Base-by-base conservation (phyloP, 768 basidiomycete genomes). In the Collybia nuda region DNA sequence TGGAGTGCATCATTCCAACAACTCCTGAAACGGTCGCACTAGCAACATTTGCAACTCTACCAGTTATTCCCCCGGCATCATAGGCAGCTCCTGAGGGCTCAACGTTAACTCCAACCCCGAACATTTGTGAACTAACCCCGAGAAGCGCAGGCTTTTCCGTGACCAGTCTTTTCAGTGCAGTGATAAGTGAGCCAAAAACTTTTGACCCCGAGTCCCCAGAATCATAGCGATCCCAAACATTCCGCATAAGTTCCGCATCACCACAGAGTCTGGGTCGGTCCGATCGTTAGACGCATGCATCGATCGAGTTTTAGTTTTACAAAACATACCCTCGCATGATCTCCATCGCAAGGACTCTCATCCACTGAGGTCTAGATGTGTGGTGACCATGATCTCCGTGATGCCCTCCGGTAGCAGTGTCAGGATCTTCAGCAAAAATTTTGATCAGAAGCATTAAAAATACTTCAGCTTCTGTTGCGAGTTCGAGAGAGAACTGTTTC, bases 281-380 rank as follows among this genome's bases (percentile, higher is more conserved):
- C 47, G 40, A 32, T 35, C 6, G 21, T 17, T 42, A 45, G 32
- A 17, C n/a, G n/a, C n/a, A 24, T 51, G 22, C 3, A 35, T 9
- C 8, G 18, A 9, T n/a, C 23, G 18, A 7, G 14, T 11, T 24
- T 32, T 11, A 11, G 28, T 28, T 15, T 3, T 24, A 8, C 37
- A 22, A 9, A 9, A 53, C 69, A 32, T 59, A 89, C 86, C 93
- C 95, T 65, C 94, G 76, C 72, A 96, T 84, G 40, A 94, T 88
- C 64, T 98, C 95, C 84, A 96, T 85, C 1, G 92, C 86, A 7
- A 98, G 76, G 0, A 96, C 92, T 14, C 93, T 76, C 76, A 93
- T 89, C 94, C 95, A 98, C 24, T 75, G 66, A 1, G 93, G 90
- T 23, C 84, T 78, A 5, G 71, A 62, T 5, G 58, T 49, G 26